A percentile compares a stretch with the other conserved stretches of the same genome.
These are phyloP conservation scores for Telopea speciosissima DNA, from an alignment of 177 flowering plant genomes.

Conservation along the genomic window DNA sequence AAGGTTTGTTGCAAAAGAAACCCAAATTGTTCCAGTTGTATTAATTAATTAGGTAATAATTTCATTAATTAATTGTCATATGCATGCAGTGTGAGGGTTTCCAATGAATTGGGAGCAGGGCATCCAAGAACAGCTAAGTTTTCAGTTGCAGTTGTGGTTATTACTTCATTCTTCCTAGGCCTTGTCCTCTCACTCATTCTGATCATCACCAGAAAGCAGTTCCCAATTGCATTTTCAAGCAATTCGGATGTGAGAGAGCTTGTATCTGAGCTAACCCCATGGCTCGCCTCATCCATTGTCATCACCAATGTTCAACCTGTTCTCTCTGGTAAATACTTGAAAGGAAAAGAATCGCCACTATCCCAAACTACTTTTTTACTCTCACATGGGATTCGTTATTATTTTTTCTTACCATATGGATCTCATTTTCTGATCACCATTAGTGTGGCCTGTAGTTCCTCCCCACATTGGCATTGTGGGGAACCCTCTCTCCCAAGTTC, in stretches of 20 bases:
- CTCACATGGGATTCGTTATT: too few species aligned
- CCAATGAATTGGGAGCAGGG: slow-evolving; percentile 63
- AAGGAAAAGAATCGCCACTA: too few species aligned
- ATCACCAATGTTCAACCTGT: slow-evolving; percentile 56
- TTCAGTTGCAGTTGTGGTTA: slow-evolving; percentile 43
- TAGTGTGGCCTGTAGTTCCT: too few species aligned
- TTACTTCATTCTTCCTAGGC: slow-evolving; percentile 34
- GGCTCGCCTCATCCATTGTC: slow-evolving; percentile 48
- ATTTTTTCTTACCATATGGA: too few species aligned
- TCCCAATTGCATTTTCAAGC: slow-evolving; percentile 39
- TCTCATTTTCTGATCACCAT: too few species aligned
- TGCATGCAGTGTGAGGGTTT: slow-evolving; percentile 62
- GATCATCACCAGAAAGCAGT: slow-evolving; percentile 18
- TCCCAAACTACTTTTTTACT: too few species aligned
- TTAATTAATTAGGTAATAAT: not conserved
- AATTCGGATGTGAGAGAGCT: slow-evolving; percentile 31
- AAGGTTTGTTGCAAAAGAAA: slow-evolving; percentile 32
- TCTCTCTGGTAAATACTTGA: slow-evolving; percentile 61
- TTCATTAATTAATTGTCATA: too few species aligned
- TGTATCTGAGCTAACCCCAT: slow-evolving; percentile 47
- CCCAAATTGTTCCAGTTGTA: not conserved
- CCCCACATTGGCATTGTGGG: too few species aligned
- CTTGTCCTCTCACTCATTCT: slow-evolving; percentile 29
- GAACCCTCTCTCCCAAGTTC: too few species aligned
- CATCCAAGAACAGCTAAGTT: slow-evolving; percentile 66